phyloP scores from a whole-genome alignment of 208 protist genomes.

The Leishmania braziliensis region DNA sequence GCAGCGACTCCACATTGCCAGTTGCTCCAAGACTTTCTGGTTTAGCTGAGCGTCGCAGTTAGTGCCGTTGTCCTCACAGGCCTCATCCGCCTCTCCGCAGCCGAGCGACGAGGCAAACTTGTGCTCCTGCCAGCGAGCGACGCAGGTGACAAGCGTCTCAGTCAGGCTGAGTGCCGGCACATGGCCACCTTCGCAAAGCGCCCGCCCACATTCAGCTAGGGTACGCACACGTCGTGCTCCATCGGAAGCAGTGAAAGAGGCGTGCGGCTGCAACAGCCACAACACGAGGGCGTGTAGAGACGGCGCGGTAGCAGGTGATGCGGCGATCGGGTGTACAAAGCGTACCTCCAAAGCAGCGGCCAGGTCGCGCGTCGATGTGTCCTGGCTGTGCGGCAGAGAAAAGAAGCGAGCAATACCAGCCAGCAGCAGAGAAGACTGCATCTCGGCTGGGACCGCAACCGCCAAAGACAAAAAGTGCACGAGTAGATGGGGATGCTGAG shows the following conservation, averaged over 20 bases:
- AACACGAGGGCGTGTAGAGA: slow-evolving; percentile 13
- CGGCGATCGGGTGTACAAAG: slow-evolving; percentile 15
- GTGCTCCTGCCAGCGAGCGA: slow-evolving; percentile 37
- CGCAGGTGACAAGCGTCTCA: slow-evolving; percentile 28
- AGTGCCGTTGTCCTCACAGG: neutral
- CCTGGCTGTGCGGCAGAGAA: slow-evolving; percentile 3
- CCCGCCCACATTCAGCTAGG: slow-evolving; percentile 35
- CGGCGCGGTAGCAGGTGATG: neutral
- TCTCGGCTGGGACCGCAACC: slow-evolving; percentile 12
- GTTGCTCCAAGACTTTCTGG: slow-evolving; percentile 33
- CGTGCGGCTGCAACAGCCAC: slow-evolving; percentile 36
- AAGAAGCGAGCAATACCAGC: slow-evolving; percentile 24
- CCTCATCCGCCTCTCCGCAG: neutral
- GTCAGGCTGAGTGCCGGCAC: slow-evolving; percentile 12
- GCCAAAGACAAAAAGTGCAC: slow-evolving; percentile 29
- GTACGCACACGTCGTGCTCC: slow-evolving; percentile 29
- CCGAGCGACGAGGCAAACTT: slow-evolving; percentile 22
- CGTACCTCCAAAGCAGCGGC: neutral
- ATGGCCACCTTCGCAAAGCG: slow-evolving; percentile 25
- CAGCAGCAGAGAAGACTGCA: slow-evolving; percentile 30
- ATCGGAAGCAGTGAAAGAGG: slow-evolving; percentile 26
- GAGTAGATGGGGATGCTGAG: slow-evolving; percentile 29
- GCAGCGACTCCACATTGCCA: slow-evolving; percentile 44
- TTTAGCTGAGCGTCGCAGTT: slow-evolving; percentile 15
- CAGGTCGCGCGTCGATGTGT: slow-evolving; percentile 20